phyloP scores from a whole-genome alignment of 768 basidiomycete genomes.

The Kwoniella mangroviensis region DNA sequence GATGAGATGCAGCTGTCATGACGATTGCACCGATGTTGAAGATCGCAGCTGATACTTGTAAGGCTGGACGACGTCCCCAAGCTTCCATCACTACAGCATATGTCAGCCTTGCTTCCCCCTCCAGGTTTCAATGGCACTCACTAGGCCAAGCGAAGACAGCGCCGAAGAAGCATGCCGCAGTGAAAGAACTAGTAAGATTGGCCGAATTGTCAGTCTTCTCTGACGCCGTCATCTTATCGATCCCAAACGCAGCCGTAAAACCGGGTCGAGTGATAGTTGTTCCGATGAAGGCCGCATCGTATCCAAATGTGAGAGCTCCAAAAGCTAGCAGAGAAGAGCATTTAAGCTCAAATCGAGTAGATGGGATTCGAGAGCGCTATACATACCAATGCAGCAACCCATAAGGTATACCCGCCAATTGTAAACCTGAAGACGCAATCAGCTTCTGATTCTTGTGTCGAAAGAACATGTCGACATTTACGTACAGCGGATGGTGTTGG shows the following conservation, averaged over 20 bases:
- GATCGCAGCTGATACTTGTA: constrained; percentile 57
- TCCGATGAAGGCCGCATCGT: constrained; percentile 63
- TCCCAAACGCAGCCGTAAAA: constrained; percentile 59
- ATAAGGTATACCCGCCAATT: constrained; percentile 60
- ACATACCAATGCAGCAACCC: constrained; percentile 20
- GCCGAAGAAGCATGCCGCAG: constrained; percentile 60
- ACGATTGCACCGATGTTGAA: constrained; percentile 61
- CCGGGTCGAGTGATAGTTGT: constrained; percentile 59
- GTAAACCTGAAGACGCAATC: constrained; percentile 45
- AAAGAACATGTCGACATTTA: background rate
- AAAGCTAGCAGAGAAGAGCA: constrained; percentile 56
- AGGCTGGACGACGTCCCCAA: constrained; percentile 58
- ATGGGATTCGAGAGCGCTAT: background rate
- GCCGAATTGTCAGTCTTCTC: constrained; percentile 59
- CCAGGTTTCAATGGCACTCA: background rate
- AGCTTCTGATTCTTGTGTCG: background rate
- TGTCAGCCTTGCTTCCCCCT: background rate
- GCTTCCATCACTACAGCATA: constrained; percentile 56
- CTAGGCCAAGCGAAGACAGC: constrained; percentile 37
- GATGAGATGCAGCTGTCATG: constrained; percentile 44
- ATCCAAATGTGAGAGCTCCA: constrained; percentile 58
- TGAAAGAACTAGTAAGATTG: constrained; percentile 63
- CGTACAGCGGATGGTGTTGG: constrained; percentile 29
- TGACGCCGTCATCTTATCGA: constrained; percentile 53
- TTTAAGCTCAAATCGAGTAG: constrained; percentile 20